phyloP scores from a whole-genome alignment of 2,329 filamentous ascomycete genomes.

The Cordyceps farinosa region DNA sequence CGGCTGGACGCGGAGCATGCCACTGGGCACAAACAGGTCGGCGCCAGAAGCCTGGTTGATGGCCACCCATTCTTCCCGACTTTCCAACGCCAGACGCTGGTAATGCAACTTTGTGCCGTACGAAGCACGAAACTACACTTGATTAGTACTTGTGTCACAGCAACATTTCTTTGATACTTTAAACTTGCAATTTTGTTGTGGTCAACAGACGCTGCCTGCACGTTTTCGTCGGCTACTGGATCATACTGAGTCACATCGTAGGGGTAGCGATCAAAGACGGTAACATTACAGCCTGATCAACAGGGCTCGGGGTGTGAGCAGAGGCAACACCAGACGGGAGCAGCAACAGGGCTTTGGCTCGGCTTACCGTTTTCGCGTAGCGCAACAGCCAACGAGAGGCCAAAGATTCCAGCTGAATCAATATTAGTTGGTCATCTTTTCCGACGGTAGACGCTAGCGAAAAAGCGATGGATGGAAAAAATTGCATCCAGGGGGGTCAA shows the following conservation, averaged over 20 bases:
- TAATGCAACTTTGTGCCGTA: slow-evolving; percentile 26
- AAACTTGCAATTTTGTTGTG: slow-evolving; percentile 26
- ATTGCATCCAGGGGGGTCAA: neutral
- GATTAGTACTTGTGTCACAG: neutral
- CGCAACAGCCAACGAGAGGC: slow-evolving; percentile 25
- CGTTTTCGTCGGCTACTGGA: slow-evolving; percentile 18
- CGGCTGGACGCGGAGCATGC: slow-evolving; percentile 29
- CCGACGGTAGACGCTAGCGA: neutral
- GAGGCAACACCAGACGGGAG: neutral
- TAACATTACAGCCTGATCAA: slow-evolving; percentile 18
- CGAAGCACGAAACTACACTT: slow-evolving; percentile 24
- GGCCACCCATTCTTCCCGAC: slow-evolving; percentile 24
- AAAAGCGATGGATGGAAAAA: neutral
- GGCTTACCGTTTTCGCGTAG: slow-evolving; percentile 23
- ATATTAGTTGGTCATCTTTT: neutral
- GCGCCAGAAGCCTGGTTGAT: slow-evolving; percentile 20
- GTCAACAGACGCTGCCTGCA: slow-evolving; percentile 26
- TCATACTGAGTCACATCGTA: slow-evolving; percentile 25
- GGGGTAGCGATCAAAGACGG: slow-evolving; percentile 24
- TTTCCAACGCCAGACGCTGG: slow-evolving; percentile 26
- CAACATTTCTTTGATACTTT: neutral
- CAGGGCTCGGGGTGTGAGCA: neutral
- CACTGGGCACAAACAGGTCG: slow-evolving; percentile 22
- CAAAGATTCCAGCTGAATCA: slow-evolving; percentile 25
- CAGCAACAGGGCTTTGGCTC: neutral